A percentile compares a stretch with the other conserved stretches of the same genome.
phyloP scores from a whole-genome alignment of 1,139 yeast genomes.

The Saccharomyces hybrid region DNA sequence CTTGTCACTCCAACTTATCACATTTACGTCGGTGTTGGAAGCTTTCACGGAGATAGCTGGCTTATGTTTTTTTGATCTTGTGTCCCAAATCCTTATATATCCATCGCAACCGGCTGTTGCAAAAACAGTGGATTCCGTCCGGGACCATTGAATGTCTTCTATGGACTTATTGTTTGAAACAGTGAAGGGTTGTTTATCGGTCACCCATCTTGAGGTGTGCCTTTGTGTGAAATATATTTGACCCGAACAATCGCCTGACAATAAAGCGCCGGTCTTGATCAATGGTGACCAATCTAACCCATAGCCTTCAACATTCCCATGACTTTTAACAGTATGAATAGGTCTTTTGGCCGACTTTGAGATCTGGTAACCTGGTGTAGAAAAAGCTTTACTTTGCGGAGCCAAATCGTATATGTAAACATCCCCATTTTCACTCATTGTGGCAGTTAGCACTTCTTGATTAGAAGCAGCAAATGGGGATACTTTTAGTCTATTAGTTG shows the following conservation, averaged over 20 bases:
- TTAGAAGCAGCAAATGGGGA: constrained; percentile 57
- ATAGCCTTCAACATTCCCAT: constrained; percentile 93
- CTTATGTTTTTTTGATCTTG: constrained; percentile 82
- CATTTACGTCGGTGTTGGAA: constrained; percentile 79
- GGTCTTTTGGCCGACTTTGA: constrained; percentile 78
- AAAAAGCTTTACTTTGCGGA: constrained; percentile 75
- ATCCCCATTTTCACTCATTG: constrained; percentile 87
- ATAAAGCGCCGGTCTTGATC: constrained; percentile 67
- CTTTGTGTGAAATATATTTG: constrained; percentile 71
- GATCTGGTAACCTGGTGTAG: constrained; percentile 75
- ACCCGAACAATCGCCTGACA: constrained; percentile 87
- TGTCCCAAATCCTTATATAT: constrained; percentile 90
- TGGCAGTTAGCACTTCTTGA: constrained; percentile 72
- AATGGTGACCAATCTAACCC: constrained; percentile 96
- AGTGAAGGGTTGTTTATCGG: constrained; percentile 79
- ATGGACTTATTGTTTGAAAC: constrained; percentile 59
- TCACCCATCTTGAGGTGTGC: constrained; percentile 73
- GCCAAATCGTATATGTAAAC: constrained; percentile 76
- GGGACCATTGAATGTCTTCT: constrained; percentile 97
- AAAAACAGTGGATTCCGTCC: constrained; percentile 83
- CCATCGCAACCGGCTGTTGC: constrained; percentile 97
- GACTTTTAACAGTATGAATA: constrained; percentile 71
- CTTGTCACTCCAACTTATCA: constrained; percentile 90
- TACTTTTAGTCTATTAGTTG: constrained; percentile 84
- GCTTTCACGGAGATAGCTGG: constrained; percentile 86